These are phyloP conservation scores for Xylaria flabelliformis DNA, from an alignment of 495 filamentous ascomycete species.

Conservation along the genomic window DNA sequence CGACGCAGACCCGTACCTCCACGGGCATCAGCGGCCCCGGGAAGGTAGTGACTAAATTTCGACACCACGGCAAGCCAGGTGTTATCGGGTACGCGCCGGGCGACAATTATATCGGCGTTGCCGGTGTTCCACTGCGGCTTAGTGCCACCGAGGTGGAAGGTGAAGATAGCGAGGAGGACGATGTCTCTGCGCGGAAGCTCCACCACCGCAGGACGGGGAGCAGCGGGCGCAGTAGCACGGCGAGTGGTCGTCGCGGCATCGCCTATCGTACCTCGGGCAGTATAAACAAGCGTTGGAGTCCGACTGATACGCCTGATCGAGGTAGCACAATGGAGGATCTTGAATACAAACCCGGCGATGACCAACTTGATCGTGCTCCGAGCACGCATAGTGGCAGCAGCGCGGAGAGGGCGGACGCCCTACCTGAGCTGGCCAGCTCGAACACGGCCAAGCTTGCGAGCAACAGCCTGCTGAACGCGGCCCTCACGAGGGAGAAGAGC, in stretches of 20 bases:
- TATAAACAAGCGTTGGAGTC: constrained; percentile 65
- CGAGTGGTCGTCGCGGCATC: constrained; percentile 68
- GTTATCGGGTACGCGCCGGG: constrained; percentile 72
- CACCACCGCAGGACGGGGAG: constrained; percentile 79
- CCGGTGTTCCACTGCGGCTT: constrained; percentile 84
- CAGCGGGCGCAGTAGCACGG: constrained; percentile 76
- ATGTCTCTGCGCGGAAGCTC: constrained; percentile 57
- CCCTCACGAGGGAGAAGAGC: constrained; percentile 66
- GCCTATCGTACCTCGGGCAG: constrained; percentile 58
- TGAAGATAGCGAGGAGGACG: constrained; percentile 77
- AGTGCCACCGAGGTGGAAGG: constrained; percentile 95
- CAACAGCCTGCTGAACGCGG: constrained; percentile 59
- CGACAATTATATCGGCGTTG: constrained; percentile 73
- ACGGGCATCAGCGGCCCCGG: constrained; percentile 61
- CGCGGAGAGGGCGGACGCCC: constrained; percentile 56
- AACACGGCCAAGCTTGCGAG: constrained; percentile 51
- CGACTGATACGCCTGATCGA: constrained; percentile 69
- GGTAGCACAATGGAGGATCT: constrained; percentile 52
- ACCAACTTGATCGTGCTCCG: constrained; percentile 53
- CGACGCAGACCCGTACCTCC: constrained; percentile 58
- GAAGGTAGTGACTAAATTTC: constrained; percentile 74
- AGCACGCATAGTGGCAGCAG: constrained; percentile 63
- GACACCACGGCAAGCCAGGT: constrained; percentile 77
- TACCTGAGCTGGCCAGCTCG: constrained; percentile 49
- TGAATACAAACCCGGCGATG: constrained; percentile 44